Evolutionary conservation across 208 protist genomes (phyloP), one percentile per base, ranked within the genome.

Genomic region (Trypanosomatidae sp.): DNA sequence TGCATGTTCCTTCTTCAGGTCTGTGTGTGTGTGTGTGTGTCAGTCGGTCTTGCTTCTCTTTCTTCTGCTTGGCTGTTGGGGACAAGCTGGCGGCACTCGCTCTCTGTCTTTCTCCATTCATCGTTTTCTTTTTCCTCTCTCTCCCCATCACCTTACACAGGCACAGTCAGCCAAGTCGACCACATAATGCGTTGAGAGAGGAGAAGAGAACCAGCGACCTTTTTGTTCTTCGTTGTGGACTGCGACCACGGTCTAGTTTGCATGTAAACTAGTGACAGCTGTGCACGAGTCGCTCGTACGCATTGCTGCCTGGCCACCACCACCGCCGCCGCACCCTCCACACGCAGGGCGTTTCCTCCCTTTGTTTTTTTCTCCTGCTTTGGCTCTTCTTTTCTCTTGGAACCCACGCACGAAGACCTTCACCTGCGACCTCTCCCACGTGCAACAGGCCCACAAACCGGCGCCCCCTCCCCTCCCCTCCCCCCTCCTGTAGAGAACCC

Each of bases 221-320:
- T 25, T 13, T 59, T 15, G 28, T 59, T 59, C 33, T 13, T 36
- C n/a, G 4, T 25, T 55, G 22, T 39, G 36, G 36, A 13, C 13
- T 59, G 53, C 53, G 1, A 59, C 10, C 10, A 25, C 3, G 8
- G 8, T 59, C 53, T 4, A 25, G 49, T 22, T 12, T 59, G 25
- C 25, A 59, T 59, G 53, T 30, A 59, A 59, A 33, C 25, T 64
- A 62, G 39, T 60, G 33, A 22, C 62, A 70, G 53, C 53, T 7
- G 25, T 17, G 53, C 33, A 33, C 53, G 53, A 59, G 53, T 59
- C 53, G 53, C 7, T 59, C 25, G 53, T 33, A 17, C 10, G 25
- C 53, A 59, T 25, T 5, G 22, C 53, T 33, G 53, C 9, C 33
- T 59, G 25, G 33, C 0, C 25, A 17, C 25, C 46, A 39, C 36